Base-by-base conservation (phyloP, 192 early-diverging fungal genomes). In the Gonapodya prolifera region DNA sequence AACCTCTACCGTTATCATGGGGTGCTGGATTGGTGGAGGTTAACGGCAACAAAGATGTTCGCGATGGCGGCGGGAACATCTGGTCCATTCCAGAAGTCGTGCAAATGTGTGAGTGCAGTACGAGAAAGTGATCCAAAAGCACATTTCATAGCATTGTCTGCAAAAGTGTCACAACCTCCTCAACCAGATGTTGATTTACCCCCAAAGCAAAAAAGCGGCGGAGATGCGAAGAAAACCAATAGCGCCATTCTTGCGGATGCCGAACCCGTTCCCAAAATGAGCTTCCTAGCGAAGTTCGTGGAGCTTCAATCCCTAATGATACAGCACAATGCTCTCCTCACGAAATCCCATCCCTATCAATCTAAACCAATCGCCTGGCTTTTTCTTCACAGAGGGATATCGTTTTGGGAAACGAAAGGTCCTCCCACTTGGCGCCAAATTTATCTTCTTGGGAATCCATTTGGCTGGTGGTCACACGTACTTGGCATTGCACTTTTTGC, bases 251-350 rank as follows among this genome's bases (percentile, higher is more conserved):
- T 34, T 31, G 30, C 31, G 17, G 45, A 73, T 76, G 35, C 35
- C 33, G 32, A 73, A 32, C 18, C 71, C 29, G 71, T 73, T 18
- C 28, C 71, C 23, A 78, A 78, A 30, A 29, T 8, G 34, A 36
- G 36, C 30, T 99, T 99, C 77, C 76, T 95, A 23, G 78, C 80
- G 2, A 97, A 98, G 84, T 98, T 92, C 77, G 69, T 89, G 33
- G 97, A 99, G 80, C 87, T 98, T 2, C 96, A 98, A 83, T 79
- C 80, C 1, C 84, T 91, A 29, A 99, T 99, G 96, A 82, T 99
- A 70, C 85, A 87, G 29, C 94, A 96, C 82, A 99, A 99, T 81
- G 86, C 92, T 76, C 93, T 88, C 2, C 85, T 99, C 33, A 96
- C 93, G 1, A 88, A 88, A n/a, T 84, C 91, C 30, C 97, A 99